Evolutionary conservation across 192 early-diverging fungal species (phyloP), one percentile per base, ranked within the genome.

Genomic region (Obelidium mucronatum): DNA sequence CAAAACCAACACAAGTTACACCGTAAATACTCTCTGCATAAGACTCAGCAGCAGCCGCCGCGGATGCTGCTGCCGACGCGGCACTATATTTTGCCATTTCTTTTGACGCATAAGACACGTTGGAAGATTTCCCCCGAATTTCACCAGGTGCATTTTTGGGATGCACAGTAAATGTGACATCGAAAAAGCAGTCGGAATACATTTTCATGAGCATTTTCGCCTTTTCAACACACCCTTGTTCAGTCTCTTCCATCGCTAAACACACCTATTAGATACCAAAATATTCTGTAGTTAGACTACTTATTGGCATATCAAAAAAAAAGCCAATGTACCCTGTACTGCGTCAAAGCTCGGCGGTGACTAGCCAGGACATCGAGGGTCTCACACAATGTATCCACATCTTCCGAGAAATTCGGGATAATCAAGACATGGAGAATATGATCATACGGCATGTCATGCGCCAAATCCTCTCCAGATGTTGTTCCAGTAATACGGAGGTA

Each of bases 241-340:
- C 92, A 40, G 83, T 82, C 35, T 85, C 90, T 79, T 93, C 92
- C 92, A 93, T 93, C 26, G 92, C 92, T 8, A 93, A 79, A 62
- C 92, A 87, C 53, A 93, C 82, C 74, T 67, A 22, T 51, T n/a
- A n/a, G n/a, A n/a, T n/a, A n/a, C n/a, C n/a, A n/a, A n/a, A 6
- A 37, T 24, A 37, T 36, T 24, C 26, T 6, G 26, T 24, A 35
- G 3, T 59, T 6, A 19, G 5, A 59, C 6, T 24, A 59, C 8
- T 24, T 24, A 28, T 59, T 59, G 8, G 31, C 8, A 37, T 5
- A 13, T 65, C 39, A 15, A 39, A 37, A 65, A 44, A 63, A 33
- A 39, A 51, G 17, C 53, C 31, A 33, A 58, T 35, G 36, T 81
- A 91, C 89, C 80, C 86, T 79, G 79, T 88, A 88, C 54, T 84